Evolutionary conservation across 2,329 filamentous ascomycete species (phyloP), one percentile per base, ranked within the genome.

Genomic region (Fusarium lyarnte): DNA sequence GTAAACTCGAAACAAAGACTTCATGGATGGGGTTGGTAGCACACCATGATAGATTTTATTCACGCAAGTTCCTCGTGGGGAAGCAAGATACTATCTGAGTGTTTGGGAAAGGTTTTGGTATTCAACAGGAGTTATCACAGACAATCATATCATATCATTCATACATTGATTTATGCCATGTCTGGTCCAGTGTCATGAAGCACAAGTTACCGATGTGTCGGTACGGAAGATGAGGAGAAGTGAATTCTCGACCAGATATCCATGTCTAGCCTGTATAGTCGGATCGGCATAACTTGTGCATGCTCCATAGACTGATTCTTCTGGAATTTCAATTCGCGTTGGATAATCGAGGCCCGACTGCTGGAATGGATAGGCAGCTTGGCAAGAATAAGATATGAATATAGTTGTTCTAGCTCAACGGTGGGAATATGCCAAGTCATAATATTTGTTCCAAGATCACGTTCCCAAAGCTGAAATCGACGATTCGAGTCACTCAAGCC

Each of bases 401-500:
- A 52, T 31, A 45, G 39, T 52, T 61, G 38, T 62, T 54, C 46
- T 62, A 54, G 33, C 23, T 52, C 21, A 49, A 41, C 39, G 36
- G 29, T 35, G 16, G 14, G 27, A 25, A n/a, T 54, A 27, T 41
- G n/a, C n/a, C 25, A 23, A 59, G 16, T 54, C 31, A 31, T 29
- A 29, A 38, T 14, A 14, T 21, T 10, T 19, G 29, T 42, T 25
- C 29, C 21, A 27, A 42, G 21, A 29, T 46, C 27, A 23, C 45
- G 14, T 21, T 23, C n/a, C 47, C 19, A 21, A 41, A 38, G 25
- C 25, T 62, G 35, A 31, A 63, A 69, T 69, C 66, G 52, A 59
- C 64, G 51, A 69, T 64, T 67, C 25, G 31, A 25, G 27, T 27
- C 46, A 58, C 46, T 67, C 25, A 17, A 16, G n/a, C 35, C 57